Percentiles rank a stretch among this genome's conserved stretches.
Evolutionary conservation across 208 protist genomes (phyloP).

Genomic region (Trypanosoma theileri): DNA sequence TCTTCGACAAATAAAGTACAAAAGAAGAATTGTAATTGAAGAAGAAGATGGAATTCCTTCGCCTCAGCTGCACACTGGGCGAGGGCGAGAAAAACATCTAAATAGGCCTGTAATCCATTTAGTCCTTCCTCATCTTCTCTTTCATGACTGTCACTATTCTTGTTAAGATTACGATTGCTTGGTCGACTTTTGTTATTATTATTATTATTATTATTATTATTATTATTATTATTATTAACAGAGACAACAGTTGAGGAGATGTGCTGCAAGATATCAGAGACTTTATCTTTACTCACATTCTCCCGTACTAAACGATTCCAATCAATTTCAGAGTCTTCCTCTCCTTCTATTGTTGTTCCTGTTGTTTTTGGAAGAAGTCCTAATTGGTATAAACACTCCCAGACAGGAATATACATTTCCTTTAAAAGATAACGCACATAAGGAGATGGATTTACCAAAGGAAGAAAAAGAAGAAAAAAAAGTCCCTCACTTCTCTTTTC

Average conservation of each 20-base stretch:
- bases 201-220: slow-evolving; percentile 3
- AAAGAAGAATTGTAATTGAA: slow-evolving; percentile 41
- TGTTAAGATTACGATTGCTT: neutral
- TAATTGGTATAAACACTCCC: slow-evolving; percentile 30
- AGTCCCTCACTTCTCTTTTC: neutral
- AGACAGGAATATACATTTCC: slow-evolving; percentile 48
- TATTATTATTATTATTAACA: neutral
- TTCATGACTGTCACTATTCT: neutral
- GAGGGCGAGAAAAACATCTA: slow-evolving; percentile 42
- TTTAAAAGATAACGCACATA: slow-evolving; percentile 38
- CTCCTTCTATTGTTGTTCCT: neutral
- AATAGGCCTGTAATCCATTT: slow-evolving; percentile 30
- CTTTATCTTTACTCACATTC: too few species aligned
- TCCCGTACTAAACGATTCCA: neutral
- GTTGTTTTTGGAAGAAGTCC: slow-evolving; percentile 24
- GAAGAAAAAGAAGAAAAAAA: neutral
- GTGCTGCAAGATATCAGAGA: too few species aligned
- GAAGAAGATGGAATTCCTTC: slow-evolving; percentile 52
- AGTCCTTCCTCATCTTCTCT: neutral
- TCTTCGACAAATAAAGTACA: slow-evolving; percentile 39
- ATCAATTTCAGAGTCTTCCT: neutral
- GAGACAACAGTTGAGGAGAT: too few species aligned
- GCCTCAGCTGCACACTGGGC: slow-evolving; percentile 52
- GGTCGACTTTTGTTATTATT: neutral
- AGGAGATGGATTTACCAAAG: slow-evolving; percentile 15